Conservation (phyloP, 495 filamentous ascomycete genomes). For the Niebla homalea region DNA sequence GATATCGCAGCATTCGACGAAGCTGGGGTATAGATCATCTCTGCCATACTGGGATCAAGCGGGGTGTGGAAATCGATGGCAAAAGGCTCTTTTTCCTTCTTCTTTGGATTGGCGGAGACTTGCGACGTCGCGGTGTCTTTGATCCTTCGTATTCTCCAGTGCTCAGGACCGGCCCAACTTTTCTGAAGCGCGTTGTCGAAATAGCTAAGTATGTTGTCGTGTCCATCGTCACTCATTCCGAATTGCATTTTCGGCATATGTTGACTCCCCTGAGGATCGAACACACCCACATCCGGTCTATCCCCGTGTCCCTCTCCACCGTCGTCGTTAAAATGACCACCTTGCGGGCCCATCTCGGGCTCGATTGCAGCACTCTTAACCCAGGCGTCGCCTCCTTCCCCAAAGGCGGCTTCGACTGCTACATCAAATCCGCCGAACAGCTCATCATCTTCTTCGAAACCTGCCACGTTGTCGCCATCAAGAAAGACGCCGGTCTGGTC, state of each 20-base stretch:
- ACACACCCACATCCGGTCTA: slow-evolving; percentile 47
- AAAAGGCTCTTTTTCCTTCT: slow-evolving; percentile 94
- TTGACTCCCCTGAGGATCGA: slow-evolving; percentile 43
- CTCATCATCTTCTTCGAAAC: slow-evolving; percentile 63
- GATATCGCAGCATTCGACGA: slow-evolving; percentile 68
- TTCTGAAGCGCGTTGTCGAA: slow-evolving; percentile 91
- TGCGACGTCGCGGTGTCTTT: slow-evolving; percentile 62
- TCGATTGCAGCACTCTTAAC: slow-evolving; percentile 51
- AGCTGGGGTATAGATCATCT: slow-evolving; percentile 73
- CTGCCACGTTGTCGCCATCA: slow-evolving; percentile 65
- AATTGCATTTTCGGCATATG: slow-evolving; percentile 64
- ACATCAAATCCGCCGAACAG: slow-evolving; percentile 63
- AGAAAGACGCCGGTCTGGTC: slow-evolving; percentile 72
- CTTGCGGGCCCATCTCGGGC: slow-evolving; percentile 37
- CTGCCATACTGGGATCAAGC: slow-evolving; percentile 55
- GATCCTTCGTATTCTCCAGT: slow-evolving; percentile 92
- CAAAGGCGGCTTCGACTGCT: slow-evolving; percentile 50
- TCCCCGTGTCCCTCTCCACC: slow-evolving; percentile 35
- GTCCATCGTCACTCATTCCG: slow-evolving; percentile 42
- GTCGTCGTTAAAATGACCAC: slow-evolving; percentile 21
- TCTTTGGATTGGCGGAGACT: slow-evolving; percentile 36
- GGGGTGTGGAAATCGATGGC: slow-evolving; percentile 79
- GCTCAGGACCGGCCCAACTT: slow-evolving; percentile 98
- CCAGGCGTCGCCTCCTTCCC: slow-evolving; percentile 60
- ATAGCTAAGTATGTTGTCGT: slow-evolving; percentile 90